These are phyloP conservation scores for Leccinum griseonigrum DNA, from an alignment of 1,284 basidiomycete species.

Conservation along the genomic window DNA sequence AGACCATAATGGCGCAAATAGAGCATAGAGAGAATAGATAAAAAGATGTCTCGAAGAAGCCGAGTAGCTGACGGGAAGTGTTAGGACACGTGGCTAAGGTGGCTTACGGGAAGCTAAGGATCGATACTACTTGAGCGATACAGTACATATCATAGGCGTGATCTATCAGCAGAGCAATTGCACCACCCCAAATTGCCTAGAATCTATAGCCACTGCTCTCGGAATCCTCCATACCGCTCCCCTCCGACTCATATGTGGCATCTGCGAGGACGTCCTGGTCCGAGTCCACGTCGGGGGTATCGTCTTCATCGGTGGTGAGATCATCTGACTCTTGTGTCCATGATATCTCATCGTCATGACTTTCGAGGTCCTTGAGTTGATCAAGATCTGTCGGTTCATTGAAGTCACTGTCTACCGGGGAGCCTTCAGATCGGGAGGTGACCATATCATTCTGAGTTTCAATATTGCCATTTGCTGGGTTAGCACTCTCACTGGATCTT, in stretches of 20 bases:
- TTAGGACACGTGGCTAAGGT: no score
- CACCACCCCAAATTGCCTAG: no score
- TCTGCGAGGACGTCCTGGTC: no score
- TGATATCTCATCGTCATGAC: neutral
- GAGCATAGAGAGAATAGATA: slow-evolving; percentile 88
- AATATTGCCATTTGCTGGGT: neutral
- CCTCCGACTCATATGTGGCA: no score
- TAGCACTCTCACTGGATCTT: neutral
- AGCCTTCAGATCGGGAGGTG: neutral
- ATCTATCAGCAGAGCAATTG: no score
- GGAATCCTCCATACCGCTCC: no score
- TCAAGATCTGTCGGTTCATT: neutral
- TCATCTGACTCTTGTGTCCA: neutral
- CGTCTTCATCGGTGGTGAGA: neutral
- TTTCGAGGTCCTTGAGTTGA: neutral
- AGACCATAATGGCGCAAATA: slow-evolving; percentile 70
- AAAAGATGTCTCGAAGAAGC: slow-evolving; percentile 74
- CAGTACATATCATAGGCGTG: no score
- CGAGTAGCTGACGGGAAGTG: slow-evolving; percentile 51
- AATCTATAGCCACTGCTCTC: no score
- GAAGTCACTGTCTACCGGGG: neutral
- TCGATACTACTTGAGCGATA: no score
- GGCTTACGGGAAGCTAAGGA: slow-evolving; percentile 29
- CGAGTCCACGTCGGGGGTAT: no score
- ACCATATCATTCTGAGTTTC: neutral